These are phyloP conservation scores for Ogataea naganishii DNA, from an alignment of 805 yeast species.

Conservation along the genomic window DNA sequence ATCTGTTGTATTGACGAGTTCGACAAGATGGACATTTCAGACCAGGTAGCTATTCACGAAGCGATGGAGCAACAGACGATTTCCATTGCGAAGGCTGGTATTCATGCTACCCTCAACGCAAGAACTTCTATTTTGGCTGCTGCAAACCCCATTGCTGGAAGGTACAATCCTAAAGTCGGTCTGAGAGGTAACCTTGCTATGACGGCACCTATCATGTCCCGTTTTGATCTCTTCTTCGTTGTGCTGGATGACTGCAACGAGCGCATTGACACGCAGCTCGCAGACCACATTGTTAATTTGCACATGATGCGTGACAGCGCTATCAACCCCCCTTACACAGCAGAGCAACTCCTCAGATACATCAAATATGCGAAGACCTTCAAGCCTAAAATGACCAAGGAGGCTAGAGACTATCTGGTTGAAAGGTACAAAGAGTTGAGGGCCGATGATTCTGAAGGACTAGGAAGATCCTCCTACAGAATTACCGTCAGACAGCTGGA, in stretches of 20 bases:
- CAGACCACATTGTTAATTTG: conserved; percentile 84
- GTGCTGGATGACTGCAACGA: conserved; percentile 93
- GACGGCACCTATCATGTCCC: conserved; percentile 98
- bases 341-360: conserved; percentile 81
- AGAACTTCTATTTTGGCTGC: conserved; percentile 95
- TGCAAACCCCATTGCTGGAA: conserved; percentile 97
- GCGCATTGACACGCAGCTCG: conserved; percentile 79
- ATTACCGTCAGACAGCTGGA: conserved; percentile 97
- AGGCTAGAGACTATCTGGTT: conserved; percentile 71
- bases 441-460: conserved; percentile 84
- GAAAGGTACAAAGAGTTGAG: conserved; percentile 77
- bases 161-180: conserved; percentile 83
- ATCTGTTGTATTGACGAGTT: conserved; percentile 98
- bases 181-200: conserved; percentile 80
- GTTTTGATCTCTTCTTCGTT: conserved; percentile 93
- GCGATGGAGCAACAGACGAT: conserved; percentile 99
- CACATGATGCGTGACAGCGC: conserved; percentile 91
- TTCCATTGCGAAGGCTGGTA: conserved; percentile 97
- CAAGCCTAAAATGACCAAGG: conserved; percentile 79
- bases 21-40: conserved; percentile 92
- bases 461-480: conserved; percentile 78
- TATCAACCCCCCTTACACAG: conserved; percentile 78
- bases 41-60: conserved; percentile 98
- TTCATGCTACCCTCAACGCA: conserved; percentile 95
- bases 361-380: conserved; percentile 89